Percentiles rank a stretch among this genome's conserved stretches.
phyloP scores from a whole-genome alignment of 2,329 filamentous ascomycete species.

The Ophiostoma ulmi region DNA sequence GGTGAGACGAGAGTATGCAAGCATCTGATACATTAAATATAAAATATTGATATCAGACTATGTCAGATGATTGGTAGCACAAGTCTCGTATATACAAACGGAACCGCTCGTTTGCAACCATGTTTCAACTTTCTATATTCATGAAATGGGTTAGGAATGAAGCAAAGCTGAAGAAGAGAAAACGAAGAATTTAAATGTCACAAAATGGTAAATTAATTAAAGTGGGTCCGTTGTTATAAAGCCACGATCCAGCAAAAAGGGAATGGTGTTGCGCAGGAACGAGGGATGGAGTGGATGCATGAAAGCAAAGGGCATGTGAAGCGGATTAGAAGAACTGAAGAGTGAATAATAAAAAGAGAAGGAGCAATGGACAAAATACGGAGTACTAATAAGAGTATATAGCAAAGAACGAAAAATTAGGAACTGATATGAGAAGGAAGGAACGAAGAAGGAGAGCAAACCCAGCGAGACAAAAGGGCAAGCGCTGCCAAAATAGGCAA shows the following conservation, averaged over 20 bases:
- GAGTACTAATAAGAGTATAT: background rate
- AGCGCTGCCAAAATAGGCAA: background rate
- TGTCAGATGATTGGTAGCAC: background rate
- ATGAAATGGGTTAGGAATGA: background rate
- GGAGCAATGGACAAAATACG: background rate
- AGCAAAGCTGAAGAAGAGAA: background rate
- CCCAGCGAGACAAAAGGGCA: background rate
- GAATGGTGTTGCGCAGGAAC: background rate
- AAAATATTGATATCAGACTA: background rate
- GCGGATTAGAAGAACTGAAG: background rate
- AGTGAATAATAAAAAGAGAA: background rate
- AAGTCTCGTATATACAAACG: background rate
- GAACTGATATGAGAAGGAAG: background rate
- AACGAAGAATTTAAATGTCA: background rate
- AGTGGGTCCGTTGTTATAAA: background rate
- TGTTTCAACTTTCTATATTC: background rate
- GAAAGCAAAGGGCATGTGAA: background rate
- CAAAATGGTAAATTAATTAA: background rate
- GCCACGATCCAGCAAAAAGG: background rate
- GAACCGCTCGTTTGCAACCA: constrained; percentile 6
- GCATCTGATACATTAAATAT: background rate
- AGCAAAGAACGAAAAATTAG: background rate
- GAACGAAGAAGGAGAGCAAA: background rate
- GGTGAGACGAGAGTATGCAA: background rate
- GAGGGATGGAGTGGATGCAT: background rate